Evolutionary conservation across 2,329 filamentous ascomycete species (phyloP), one percentile per base, ranked within the genome.

Genomic region (Epichloe sibirici): DNA sequence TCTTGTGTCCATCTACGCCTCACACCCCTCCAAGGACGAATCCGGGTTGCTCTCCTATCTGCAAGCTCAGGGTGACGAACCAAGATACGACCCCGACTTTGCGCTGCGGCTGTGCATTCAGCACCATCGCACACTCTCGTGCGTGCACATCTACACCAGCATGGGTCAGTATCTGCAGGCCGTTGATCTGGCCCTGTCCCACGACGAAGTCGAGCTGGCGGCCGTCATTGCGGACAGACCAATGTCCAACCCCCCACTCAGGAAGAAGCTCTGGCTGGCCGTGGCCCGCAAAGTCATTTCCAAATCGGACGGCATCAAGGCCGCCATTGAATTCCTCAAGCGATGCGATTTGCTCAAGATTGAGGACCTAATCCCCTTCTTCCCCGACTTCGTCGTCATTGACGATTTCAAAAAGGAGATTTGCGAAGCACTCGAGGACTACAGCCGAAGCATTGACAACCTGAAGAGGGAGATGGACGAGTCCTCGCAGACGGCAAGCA

Each of bases 381-480:
- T 98, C 71, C 93, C 93, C 0, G 93, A 98, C 66, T 98, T 98
- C 65, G 90, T 97, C 25, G 87, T 97, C 49, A 97, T 98, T 56
- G 93, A 98, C 65, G 93, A 97, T 67, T 98, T 98, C 77, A 96
- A 97, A 65, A 90, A 97, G 57, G 93, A 98, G 66, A 97, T 98
- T 39, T 98, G 93, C 70, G 76, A 82, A 0, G 93, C 94, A 1
- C 77, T 98, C 1, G 93, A 98, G 68, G 88, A 94, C 57, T 98
- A 98, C 71, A 87, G 83, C 46, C 85, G 88, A 39, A 89, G 88
- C 59, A 98, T 98, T 59, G 93, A 97, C 62, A 76, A 75, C 2
- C 73, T 98, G 40, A 90, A 90, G 63, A 82, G 85, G 58, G 91
- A 97, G 67, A 98, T 98, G 93, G 93, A 98, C 66, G 89, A 95